phyloP scores from a whole-genome alignment of 768 basidiomycete genomes.

The Pleurotus pulmonarius region DNA sequence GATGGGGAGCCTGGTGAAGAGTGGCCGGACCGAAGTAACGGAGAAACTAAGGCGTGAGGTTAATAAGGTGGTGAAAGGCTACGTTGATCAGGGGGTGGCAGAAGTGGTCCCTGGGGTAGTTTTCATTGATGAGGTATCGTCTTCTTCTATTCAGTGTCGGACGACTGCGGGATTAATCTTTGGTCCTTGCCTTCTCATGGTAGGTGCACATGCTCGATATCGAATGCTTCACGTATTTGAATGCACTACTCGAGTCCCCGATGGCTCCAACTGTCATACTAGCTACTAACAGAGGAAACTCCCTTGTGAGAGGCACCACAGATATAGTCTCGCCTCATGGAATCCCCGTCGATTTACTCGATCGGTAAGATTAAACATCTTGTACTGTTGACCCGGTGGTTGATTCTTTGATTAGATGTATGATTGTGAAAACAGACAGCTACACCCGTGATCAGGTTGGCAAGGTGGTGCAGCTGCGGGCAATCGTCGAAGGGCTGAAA shows the following conservation, averaged over 20 bases:
- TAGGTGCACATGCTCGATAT: conserved; percentile 99
- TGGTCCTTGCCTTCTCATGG: background rate
- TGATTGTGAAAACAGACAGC: conserved; percentile 90
- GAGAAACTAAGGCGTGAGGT: conserved; percentile 95
- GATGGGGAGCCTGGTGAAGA: conserved; percentile 89
- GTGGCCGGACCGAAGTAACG: conserved; percentile 91
- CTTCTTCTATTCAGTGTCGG: background rate
- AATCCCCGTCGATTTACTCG: conserved; percentile 88
- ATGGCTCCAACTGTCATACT: conserved; percentile 98
- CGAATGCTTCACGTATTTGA: conserved; percentile 98
- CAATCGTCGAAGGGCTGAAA: conserved; percentile 81
- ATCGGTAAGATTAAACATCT: conserved; percentile 53
- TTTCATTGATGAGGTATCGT: conserved; percentile 91
- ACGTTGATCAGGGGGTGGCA: conserved; percentile 97
- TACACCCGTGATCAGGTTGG: conserved; percentile 84
- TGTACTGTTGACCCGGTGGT: conserved; percentile 8
- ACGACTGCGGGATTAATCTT: conserved; percentile 8
- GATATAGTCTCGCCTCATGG: conserved; percentile 93
- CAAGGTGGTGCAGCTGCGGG: conserved; percentile 82
- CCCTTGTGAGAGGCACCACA: conserved; percentile 88
- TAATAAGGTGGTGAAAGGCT: conserved; percentile 95
- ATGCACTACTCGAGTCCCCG: conserved; percentile 89
- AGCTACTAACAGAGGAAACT: conserved; percentile 93
- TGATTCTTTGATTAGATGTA: conserved; percentile 48
- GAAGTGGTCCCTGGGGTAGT: conserved; percentile 97